Percentiles rank a stretch among this genome's conserved stretches.
Conservation (phyloP, 2,329 filamentous ascomycete genomes). For the Microcyclospora tardicrescens region DNA sequence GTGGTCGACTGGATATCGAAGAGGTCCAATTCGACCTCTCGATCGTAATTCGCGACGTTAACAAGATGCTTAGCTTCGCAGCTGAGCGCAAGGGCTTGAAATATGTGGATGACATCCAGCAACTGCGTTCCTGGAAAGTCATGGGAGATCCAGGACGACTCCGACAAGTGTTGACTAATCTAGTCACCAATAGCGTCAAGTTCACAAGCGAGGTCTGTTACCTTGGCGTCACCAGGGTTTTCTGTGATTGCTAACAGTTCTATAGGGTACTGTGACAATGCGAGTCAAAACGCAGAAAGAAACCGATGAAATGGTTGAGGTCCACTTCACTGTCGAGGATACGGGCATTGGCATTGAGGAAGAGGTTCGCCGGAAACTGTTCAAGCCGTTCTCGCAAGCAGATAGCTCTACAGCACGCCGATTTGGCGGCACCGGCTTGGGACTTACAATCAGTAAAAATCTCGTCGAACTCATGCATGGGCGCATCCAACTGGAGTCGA, state of each 20-base stretch:
- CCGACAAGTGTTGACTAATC: constrained; percentile 70
- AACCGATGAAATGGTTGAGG: constrained; percentile 49
- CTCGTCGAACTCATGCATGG: constrained; percentile 69
- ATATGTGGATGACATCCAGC: constrained; percentile 52
- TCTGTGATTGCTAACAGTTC: too few relatives aligned
- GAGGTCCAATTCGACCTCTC: constrained; percentile 68
- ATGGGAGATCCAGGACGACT: constrained; percentile 76
- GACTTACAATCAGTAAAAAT: constrained; percentile 70
- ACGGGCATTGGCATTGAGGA: constrained; percentile 74
- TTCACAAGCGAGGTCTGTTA: constrained; percentile 45
- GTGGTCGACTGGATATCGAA: constrained; percentile 62
- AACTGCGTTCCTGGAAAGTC: constrained; percentile 57
- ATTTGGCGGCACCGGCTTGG: constrained; percentile 69
- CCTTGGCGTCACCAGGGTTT: too few relatives aligned
- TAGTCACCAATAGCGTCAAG: constrained; percentile 65
- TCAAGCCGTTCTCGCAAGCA: constrained; percentile 71
- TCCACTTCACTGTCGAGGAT: constrained; percentile 62
- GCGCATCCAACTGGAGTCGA: constrained; percentile 56
- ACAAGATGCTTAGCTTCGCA: constrained; percentile 77
- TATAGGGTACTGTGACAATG: constrained; percentile 49
- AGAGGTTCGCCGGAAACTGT: constrained; percentile 57
- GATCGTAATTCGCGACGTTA: constrained; percentile 63
- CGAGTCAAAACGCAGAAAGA: constrained; percentile 52
- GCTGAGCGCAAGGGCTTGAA: constrained; percentile 67
- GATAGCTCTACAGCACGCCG: constrained; percentile 65